These are phyloP conservation scores for Solanum virginianum DNA, from an alignment of 257 asterid species.

Conservation along the genomic window DNA sequence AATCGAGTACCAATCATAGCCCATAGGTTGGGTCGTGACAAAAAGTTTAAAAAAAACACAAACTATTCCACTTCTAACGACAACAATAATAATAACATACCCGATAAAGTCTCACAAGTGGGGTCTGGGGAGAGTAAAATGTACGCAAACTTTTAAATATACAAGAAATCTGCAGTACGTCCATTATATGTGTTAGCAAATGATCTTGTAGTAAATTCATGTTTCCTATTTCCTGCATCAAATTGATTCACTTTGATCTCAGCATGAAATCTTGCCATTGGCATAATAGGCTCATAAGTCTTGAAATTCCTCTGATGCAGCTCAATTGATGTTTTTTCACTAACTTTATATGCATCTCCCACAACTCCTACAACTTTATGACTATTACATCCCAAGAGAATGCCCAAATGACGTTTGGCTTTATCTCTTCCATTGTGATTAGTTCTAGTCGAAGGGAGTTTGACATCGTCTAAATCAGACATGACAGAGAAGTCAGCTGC, in stretches of 20 bases:
- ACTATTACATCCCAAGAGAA: conserved; percentile 56
- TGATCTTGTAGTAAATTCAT: too few relatives aligned
- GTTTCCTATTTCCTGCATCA: too few relatives aligned
- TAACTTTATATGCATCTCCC: conserved; percentile 33
- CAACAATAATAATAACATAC: too few relatives aligned
- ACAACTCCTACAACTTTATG: conserved; percentile 60
- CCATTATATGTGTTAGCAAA: conserved; percentile 18
- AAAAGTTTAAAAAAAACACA: not conserved
- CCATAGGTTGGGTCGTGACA: too few relatives aligned
- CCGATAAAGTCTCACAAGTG: too few relatives aligned
- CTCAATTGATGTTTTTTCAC: conserved; percentile 10
- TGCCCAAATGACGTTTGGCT: conserved; percentile 29
- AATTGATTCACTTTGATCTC: too few relatives aligned
- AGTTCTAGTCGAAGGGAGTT: not conserved
- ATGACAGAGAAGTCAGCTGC: conserved; percentile 53
- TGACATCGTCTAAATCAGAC: conserved; percentile 41
- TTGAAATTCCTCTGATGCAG: conserved; percentile 6
- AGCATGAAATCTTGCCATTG: conserved; percentile 30
- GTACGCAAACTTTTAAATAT: conserved; percentile 2
- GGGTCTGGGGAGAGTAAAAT: too few relatives aligned
- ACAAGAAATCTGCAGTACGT: conserved; percentile 16
- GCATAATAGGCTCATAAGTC: conserved; percentile 11
- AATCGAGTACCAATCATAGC: too few relatives aligned
- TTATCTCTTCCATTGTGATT: conserved; percentile 11
- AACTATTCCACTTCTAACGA: not conserved